Percentiles rank a stretch among this genome's conserved stretches.
These are phyloP conservation scores for Pestalotiopsis sp. DNA, from an alignment of 2,329 filamentous ascomycete genomes.

Conservation along the genomic window DNA sequence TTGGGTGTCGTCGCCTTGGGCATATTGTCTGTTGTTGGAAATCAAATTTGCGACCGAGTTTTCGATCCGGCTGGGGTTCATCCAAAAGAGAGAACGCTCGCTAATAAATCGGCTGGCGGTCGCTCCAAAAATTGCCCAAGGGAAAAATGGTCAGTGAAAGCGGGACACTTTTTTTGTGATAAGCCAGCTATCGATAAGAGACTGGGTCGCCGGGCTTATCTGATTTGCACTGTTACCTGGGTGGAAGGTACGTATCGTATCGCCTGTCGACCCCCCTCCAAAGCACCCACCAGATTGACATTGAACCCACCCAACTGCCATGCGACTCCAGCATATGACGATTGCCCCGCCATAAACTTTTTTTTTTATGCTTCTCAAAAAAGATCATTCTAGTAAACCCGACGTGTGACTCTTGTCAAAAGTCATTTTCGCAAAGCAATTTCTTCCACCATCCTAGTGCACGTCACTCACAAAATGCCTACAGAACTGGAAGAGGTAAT, in stretches of 20 bases:
- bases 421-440: not conserved
- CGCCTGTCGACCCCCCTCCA: constrained; percentile 1
- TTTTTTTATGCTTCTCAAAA: constrained; percentile 1
- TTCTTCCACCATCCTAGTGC: too few species aligned
- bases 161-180: not conserved
- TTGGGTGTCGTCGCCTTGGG: constrained; percentile 73
- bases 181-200: not conserved
- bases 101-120: not conserved
- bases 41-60: not conserved
- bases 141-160: constrained; percentile 1
- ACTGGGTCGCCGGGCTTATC: not conserved
- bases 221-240: not conserved
- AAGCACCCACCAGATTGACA: not conserved
- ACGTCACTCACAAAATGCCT: constrained; percentile 59
- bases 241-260: not conserved
- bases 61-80: constrained; percentile 12
- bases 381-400: not conserved
- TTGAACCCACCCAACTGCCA: not conserved
- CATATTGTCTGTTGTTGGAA: constrained; percentile 54
- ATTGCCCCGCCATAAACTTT: constrained; percentile 8
- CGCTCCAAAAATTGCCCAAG: not conserved
- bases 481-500: constrained; percentile 76
- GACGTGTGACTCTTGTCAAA: not conserved
- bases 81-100: not conserved
- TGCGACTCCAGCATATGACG: not conserved